Percentiles rank a stretch among this genome's conserved stretches.
phyloP scores from a whole-genome alignment of 2,329 filamentous ascomycete species.

The Xylaria digitata region DNA sequence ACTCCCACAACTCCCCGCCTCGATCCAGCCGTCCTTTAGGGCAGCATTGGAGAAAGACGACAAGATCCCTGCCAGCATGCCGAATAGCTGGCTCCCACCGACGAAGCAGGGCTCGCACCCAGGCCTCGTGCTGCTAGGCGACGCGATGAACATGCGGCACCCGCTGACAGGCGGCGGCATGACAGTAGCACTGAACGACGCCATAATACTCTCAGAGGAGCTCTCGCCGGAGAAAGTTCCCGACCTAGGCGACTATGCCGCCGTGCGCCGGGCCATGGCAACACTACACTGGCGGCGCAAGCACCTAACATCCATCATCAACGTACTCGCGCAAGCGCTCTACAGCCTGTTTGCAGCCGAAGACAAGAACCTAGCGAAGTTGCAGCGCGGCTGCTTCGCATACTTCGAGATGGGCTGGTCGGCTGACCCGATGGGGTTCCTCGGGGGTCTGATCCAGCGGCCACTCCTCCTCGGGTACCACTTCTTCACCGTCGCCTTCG shows the following conservation, averaged over 20 bases:
- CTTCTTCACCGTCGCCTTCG: slow-evolving; percentile 93
- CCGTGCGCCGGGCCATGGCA: slow-evolving; percentile 75
- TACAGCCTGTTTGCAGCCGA: slow-evolving; percentile 92
- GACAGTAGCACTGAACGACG: slow-evolving; percentile 97
- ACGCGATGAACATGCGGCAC: slow-evolving; percentile 99
- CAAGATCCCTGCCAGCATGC: slow-evolving; percentile 85
- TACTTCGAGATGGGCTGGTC: slow-evolving; percentile 86
- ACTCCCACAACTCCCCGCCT: slow-evolving; percentile 78
- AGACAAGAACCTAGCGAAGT: slow-evolving; percentile 77
- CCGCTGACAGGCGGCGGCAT: slow-evolving; percentile 96
- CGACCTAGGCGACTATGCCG: slow-evolving; percentile 72
- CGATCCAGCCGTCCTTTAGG: slow-evolving; percentile 78
- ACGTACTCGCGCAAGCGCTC: slow-evolving; percentile 95
- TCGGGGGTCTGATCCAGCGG: slow-evolving; percentile 82
- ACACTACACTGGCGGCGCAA: slow-evolving; percentile 91
- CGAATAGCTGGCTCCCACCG: slow-evolving; percentile 92
- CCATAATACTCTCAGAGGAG: slow-evolving; percentile 78
- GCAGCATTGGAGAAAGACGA: slow-evolving; percentile 78
- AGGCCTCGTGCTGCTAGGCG: slow-evolving; percentile 85
- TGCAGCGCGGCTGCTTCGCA: slow-evolving; percentile 90
- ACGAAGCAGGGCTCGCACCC: slow-evolving; percentile 73
- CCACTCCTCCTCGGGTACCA: slow-evolving; percentile 86
- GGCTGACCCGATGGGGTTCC: slow-evolving; percentile 81
- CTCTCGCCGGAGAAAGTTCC: slow-evolving; percentile 77
- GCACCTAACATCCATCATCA: slow-evolving; percentile 85